These are phyloP conservation scores for Lecanoromycetidae sp. DNA, from an alignment of 2,329 filamentous ascomycete genomes.

Conservation along the genomic window DNA sequence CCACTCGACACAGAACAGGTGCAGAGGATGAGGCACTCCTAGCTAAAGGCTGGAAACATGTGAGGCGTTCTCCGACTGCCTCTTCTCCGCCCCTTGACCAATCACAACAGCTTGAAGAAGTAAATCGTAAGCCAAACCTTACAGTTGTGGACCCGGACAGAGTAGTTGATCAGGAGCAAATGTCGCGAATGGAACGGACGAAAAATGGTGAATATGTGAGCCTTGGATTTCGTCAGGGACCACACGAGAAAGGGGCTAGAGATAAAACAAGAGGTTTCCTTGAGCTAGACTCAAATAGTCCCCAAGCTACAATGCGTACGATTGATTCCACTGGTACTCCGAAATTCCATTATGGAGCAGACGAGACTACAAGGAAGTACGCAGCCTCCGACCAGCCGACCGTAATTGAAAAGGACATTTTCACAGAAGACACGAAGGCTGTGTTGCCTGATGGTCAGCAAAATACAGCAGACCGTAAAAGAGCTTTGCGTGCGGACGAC, in stretches of 20 bases:
- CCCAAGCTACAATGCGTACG: background rate
- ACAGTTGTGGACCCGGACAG: background rate
- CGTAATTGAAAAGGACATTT: no score
- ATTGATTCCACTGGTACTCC: no score
- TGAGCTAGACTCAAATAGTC: background rate
- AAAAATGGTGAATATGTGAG: conserved; percentile 12
- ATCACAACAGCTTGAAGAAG: background rate
- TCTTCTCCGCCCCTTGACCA: background rate
- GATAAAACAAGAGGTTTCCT: background rate
- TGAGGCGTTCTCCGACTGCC: background rate
- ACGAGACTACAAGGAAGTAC: no score
- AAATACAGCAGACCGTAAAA: background rate
- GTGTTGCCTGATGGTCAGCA: background rate
- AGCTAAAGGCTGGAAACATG: conserved; percentile 8
- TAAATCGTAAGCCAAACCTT: background rate
- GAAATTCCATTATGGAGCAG: no score
- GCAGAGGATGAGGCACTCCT: background rate
- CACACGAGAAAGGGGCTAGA: background rate
- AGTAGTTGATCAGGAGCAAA: conserved; percentile 3
- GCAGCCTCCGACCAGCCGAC: no score
- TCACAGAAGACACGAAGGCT: background rate
- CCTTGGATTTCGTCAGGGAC: background rate
- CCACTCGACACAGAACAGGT: background rate
- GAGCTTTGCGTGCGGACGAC: no score
- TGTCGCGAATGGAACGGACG: conserved; percentile 5